Evolutionary conservation across 371 early-diverging fungal genomes (phyloP), one percentile per base, ranked within the genome.

Genomic region (Haplosporangium sp.): DNA sequence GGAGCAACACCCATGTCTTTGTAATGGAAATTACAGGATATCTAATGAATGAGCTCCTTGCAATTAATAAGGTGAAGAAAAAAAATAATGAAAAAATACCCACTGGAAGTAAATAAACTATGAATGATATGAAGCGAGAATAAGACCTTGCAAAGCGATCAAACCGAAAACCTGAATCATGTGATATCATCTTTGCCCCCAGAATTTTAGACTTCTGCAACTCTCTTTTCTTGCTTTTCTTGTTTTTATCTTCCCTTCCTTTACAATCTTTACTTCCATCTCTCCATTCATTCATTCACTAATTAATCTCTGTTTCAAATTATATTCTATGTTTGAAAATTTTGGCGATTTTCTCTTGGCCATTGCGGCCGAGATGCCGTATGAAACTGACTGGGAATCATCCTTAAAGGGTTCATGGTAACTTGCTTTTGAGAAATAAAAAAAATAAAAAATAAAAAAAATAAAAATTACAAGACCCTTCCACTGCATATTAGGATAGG

Each of bases 341-440:
- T 55, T 83, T 79, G 77, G 69, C 83, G 37, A 75, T 70, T 60
- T 69, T 71, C 40, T 84, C 10, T 48, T 78, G 65, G 66, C 74
- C 57, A 62, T 90, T 40, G 88, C 89, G n/a, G 87, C 83, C 27
- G 86, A 88, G 39, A 83, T 90, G 58, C 85, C 89, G 39, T 69
- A 82, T 17, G 89, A 90, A 52, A 86, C 86, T 0, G 87, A 90
- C 67, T 88, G 88, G 88, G 63, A 77, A 8, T 84, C 87, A 48
- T 89, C 89, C 35, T 73, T 84, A 47, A 78, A 86, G 20, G 89
- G 88, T 0, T 87, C 88, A 15, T 89, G 90, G 89, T 90, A 87
- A 73, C 3, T 17, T 37, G 71, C 3, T 17, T 37, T 35, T 15
- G 2, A 55, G 47, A 17, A 45, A 56, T 35, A 35, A 50, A 57